Evolutionary conservation across 805 yeast species (phyloP), one percentile per base, ranked within the genome.

Genomic region (Yarrowia sp.): DNA sequence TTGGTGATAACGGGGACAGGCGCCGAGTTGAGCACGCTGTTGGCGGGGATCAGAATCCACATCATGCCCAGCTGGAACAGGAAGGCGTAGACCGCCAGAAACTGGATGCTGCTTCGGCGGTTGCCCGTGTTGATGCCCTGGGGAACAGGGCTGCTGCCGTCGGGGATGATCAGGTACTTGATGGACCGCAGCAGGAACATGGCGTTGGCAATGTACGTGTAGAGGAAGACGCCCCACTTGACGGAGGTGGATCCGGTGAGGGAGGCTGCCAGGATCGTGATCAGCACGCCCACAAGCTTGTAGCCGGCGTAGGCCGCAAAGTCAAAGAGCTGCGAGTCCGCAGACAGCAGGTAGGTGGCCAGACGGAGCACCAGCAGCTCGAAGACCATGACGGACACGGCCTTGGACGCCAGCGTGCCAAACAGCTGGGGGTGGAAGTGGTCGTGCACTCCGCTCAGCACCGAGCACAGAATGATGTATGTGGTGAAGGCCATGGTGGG

Each of bases 401-500:
- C 90, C 67, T 90, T 88, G 8, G 96, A 86, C 18, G 96, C 84
- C 64, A 92, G 84, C 70, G 85, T 85, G 8, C 97, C 97, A 65
- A 96, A 82, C 68, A 91, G 79, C 71, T 92, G 92, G 0, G 99
- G 99, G 68, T 93, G 96, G 77, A 94, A 94, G 29, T 85, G 85
- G 25, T 96, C 97, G 62, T 85, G 82, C 60, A 93, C 75, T 10
- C 99, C 99, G 63, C 89, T 88, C 66, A 88, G 81, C 21, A 88
- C 80, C 2, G 97, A 93, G 82, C 93, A 85, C 35, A 90, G 79
- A 64, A 94, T 76, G 56, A 93, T 86, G 70, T 92, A 92, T 0
- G 98, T 90, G 55, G 90, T 83, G 68, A 88, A 82, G 1, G 97
- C 89, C 97, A 96, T 94, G 64, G 89, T 75, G 18, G 99, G 99